phyloP scores from a whole-genome alignment of 1,139 yeast species.

The Taiozyma onychis region DNA sequence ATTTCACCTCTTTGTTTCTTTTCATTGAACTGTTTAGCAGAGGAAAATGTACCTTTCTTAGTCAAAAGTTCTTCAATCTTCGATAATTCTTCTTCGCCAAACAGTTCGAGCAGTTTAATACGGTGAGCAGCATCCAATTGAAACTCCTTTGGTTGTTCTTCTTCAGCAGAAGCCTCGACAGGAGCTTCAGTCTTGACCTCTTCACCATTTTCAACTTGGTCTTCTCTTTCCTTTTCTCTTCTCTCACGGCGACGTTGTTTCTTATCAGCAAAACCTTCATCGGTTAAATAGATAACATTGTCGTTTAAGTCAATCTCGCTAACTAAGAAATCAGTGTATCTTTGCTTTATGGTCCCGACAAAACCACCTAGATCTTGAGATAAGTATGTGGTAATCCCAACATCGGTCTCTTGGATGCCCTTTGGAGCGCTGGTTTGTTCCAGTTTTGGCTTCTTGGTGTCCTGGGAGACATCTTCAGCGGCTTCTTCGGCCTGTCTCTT shows the following conservation, averaged over 20 bases:
- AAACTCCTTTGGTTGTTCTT: constrained; percentile 15
- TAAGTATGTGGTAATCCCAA: constrained; percentile 75
- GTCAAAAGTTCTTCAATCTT: constrained; percentile 53
- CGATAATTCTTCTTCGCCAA: constrained; percentile 56
- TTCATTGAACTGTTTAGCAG: constrained; percentile 53
- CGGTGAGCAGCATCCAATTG: constrained; percentile 42
- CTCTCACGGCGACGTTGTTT: constrained; percentile 45
- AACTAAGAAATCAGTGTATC: constrained; percentile 93
- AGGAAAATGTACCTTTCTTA: constrained; percentile 52
- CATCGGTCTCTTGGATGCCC: constrained; percentile 54
- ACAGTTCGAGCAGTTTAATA: constrained; percentile 39
- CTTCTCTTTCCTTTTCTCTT: constrained; percentile 28
- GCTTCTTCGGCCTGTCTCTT: constrained; percentile 12
- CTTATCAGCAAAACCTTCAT: constrained; percentile 63
- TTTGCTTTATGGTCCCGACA: constrained; percentile 72
- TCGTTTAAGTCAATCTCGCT: constrained; percentile 74
- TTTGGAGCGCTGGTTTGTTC: constrained; percentile 3
- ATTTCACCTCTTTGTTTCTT: constrained; percentile 69
- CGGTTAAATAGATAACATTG: constrained; percentile 66
- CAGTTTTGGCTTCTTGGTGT: constrained; percentile 7
- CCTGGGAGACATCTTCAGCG: constrained; percentile 2
- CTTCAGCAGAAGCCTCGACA: constrained; percentile 14
- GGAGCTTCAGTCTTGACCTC: constrained; percentile 3
- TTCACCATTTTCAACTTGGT: constrained; percentile 7
- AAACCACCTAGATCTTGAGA: constrained; percentile 58